phyloP scores from a whole-genome alignment of 148 eudicot genomes.

The Chenopodium quinoa region DNA sequence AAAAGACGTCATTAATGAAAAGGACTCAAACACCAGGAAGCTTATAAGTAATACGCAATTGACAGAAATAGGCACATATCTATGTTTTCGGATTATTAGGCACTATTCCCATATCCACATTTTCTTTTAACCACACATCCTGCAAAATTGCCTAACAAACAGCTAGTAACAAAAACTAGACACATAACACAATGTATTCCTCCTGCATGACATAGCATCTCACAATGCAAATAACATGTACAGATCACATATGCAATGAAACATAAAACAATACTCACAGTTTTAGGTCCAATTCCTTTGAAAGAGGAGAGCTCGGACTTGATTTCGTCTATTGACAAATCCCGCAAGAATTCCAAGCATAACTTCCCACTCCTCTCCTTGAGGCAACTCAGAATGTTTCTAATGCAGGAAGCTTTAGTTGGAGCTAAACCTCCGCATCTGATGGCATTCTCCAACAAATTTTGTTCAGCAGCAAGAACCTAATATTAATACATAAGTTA shows the following conservation, averaged over 20 bases:
- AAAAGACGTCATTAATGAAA: not conserved
- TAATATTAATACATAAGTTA: slow-evolving; percentile 21
- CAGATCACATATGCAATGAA: not conserved
- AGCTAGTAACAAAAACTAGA: not conserved
- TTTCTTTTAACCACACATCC: not conserved
- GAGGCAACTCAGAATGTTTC: slow-evolving; percentile 55
- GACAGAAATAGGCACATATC: not conserved
- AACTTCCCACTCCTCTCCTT: slow-evolving; percentile 61
- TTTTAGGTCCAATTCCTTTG: slow-evolving; percentile 92
- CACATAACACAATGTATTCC: not conserved
- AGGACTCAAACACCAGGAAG: not conserved
- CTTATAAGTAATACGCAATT: not conserved
- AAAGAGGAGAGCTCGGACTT: slow-evolving; percentile 77
- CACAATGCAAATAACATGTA: not conserved
- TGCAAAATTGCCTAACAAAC: not conserved
- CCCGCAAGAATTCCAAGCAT: slow-evolving; percentile 76
- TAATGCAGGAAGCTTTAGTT: slow-evolving; percentile 76
- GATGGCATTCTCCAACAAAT: slow-evolving; percentile 65
- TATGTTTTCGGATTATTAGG: not conserved
- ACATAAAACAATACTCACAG: slow-evolving; percentile 40
- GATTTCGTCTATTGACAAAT: slow-evolving; percentile 62
- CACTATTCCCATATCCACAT: not conserved
- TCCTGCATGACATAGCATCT: not conserved
- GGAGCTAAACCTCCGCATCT: slow-evolving; percentile 93
- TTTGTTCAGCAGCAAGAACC: slow-evolving; percentile 74